A percentile compares a stretch with the other conserved stretches of the same genome.
These are phyloP conservation scores for Monosporascus sp. DNA, from an alignment of 2,329 filamentous ascomycete genomes.

Conservation along the genomic window DNA sequence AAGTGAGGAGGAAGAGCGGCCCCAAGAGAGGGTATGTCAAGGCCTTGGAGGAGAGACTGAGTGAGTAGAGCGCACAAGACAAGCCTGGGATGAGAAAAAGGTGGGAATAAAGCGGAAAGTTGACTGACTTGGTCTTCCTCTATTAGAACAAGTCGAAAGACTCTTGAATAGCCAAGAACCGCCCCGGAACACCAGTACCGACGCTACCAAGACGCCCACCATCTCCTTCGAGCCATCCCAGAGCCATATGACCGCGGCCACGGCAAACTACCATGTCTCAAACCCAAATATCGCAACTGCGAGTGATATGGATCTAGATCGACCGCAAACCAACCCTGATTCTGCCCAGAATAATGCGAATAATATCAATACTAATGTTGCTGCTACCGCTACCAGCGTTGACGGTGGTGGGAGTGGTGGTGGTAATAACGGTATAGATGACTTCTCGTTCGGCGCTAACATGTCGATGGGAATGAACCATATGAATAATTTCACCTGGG, in stretches of 20 bases:
- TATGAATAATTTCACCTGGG: conserved; percentile 68
- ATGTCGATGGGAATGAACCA: conserved; percentile 46
- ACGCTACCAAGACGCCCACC: conserved; percentile 31
- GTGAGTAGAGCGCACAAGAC: conserved; percentile 47
- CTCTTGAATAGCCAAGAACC: conserved; percentile 75
- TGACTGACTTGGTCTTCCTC: conserved; percentile 9
- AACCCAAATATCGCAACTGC: conserved; percentile 44
- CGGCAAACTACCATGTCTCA: conserved; percentile 36
- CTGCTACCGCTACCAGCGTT: conserved; percentile 9
- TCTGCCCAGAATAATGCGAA: conserved; percentile 36
- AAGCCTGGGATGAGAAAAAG: background rate
- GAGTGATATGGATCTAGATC: conserved; percentile 44
- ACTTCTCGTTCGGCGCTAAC: conserved; percentile 51
- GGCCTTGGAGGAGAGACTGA: conserved; percentile 84
- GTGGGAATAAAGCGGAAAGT: conserved; percentile 1
- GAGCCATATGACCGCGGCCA: conserved; percentile 27
- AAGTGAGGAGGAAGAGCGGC: conserved; percentile 88
- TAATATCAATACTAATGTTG: background rate
- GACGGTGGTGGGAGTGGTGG: conserved; percentile 11
- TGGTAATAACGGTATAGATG: conserved; percentile 35
- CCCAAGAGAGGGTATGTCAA: conserved; percentile 94
- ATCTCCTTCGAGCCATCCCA: conserved; percentile 27
- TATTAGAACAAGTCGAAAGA: conserved; percentile 83
- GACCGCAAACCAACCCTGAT: conserved; percentile 51
- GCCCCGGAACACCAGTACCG: conserved; percentile 26